Evolutionary conservation across 148 eudicot species (phyloP).

Genomic region (Nepenthes gracilis): DNA sequence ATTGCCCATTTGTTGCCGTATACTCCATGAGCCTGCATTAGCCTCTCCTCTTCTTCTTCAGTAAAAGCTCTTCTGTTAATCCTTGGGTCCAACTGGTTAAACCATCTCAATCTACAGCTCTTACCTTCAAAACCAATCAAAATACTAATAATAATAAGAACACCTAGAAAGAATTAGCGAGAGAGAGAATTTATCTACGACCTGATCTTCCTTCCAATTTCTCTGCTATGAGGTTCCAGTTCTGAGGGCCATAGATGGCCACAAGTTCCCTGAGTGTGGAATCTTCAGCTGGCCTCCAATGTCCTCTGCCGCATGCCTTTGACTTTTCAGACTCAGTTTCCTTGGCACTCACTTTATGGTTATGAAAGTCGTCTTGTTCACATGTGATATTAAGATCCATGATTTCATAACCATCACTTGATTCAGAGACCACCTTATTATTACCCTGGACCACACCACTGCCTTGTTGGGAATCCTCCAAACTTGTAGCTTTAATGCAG

Average conservation of each 20-base stretch:
- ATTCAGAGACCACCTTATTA: background rate
- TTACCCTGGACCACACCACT: constrained; percentile 1
- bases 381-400: constrained; percentile 23
- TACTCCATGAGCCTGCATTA: constrained; percentile 65
- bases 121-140: constrained; percentile 31
- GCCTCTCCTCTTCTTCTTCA: constrained; percentile 72
- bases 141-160: background rate
- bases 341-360: constrained; percentile 1
- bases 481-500: background rate
- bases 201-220: constrained; percentile 83
- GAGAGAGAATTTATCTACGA: constrained; percentile 3
- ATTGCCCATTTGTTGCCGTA: constrained; percentile 92
- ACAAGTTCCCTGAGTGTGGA: constrained; percentile 73
- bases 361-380: background rate
- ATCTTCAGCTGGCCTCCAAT: constrained; percentile 91
- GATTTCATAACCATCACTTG: constrained; percentile 6
- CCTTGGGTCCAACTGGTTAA: constrained; percentile 86
- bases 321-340: constrained; percentile 5
- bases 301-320: constrained; percentile 73
- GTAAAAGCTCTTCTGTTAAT: constrained; percentile 69
- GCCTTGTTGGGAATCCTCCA: background rate
- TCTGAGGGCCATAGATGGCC: constrained; percentile 78
- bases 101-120: constrained; percentile 91
- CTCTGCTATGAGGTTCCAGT: constrained; percentile 86
- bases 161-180: background rate